phyloP scores from a whole-genome alignment of 106 monocot species.

The Ottelia alismoides region DNA sequence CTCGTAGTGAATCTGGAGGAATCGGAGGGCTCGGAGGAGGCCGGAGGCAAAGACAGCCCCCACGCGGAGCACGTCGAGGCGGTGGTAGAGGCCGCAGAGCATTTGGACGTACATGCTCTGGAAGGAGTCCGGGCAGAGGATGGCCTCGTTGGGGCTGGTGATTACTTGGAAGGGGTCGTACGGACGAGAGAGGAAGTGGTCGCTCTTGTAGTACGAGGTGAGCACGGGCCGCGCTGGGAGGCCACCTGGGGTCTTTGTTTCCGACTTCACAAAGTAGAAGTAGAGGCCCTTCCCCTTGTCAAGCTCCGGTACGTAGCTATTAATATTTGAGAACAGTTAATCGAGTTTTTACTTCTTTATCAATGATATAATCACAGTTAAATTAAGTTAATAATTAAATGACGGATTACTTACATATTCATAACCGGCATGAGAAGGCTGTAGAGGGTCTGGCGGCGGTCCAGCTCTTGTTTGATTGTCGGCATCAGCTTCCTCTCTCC shows the following conservation, averaged over 20 bases:
- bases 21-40: slow-evolving; percentile 24
- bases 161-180: slow-evolving; percentile 18
- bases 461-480: slow-evolving; percentile 20
- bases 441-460: slow-evolving; percentile 24
- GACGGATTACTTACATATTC: slow-evolving; percentile 12
- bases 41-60: slow-evolving; percentile 27
- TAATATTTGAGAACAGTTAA: no score
- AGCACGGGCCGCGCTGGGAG: slow-evolving; percentile 19
- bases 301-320: slow-evolving; percentile 14
- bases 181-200: slow-evolving; percentile 18
- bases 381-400: not conserved
- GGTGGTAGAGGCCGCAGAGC: slow-evolving; percentile 24
- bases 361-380: not conserved
- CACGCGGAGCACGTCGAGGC: slow-evolving; percentile 18
- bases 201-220: slow-evolving; percentile 32
- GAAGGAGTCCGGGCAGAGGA: slow-evolving; percentile 26
- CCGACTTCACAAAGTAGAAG: slow-evolving; percentile 26
- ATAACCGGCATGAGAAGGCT: slow-evolving; percentile 24
- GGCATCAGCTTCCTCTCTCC: slow-evolving; percentile 30
- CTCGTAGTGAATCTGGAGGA: slow-evolving; percentile 22
- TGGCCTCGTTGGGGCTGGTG: slow-evolving; percentile 22
- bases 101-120: slow-evolving; percentile 33
- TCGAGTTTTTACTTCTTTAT: not conserved
- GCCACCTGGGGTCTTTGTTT: slow-evolving; percentile 21
- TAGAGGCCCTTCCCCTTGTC: slow-evolving; percentile 23